Evolutionary conservation across 108 stramenopile species (phyloP).

Genomic region (Conticribra guillardii): DNA sequence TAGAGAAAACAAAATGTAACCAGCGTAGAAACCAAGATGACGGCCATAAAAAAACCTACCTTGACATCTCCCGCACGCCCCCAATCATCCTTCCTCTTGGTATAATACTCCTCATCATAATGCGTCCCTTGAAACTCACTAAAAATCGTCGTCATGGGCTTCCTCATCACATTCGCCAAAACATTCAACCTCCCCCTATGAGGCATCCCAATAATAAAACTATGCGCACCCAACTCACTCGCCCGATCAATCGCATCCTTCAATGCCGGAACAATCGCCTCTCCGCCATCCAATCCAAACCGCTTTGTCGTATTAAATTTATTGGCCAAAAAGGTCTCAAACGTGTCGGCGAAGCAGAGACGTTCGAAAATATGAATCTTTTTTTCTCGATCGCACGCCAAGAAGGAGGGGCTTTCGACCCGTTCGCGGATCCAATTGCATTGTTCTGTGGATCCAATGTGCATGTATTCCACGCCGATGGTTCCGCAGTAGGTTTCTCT

Average conservation of each 20-base stretch:
- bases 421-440: constrained; percentile 98
- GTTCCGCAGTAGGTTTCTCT: constrained; percentile 95
- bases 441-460: constrained; percentile 89
- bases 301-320: constrained; percentile 99
- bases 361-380: constrained; percentile 94
- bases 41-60: constrained; percentile 10
- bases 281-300: constrained; percentile 98
- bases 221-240: constrained; percentile 93
- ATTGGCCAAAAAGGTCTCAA: constrained; percentile 96
- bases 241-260: constrained; percentile 97
- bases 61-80: constrained; percentile 96
- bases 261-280: constrained; percentile 95
- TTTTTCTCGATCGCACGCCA: constrained; percentile 78
- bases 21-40: background rate
- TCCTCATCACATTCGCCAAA: constrained; percentile 98
- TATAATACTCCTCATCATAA: constrained; percentile 82
- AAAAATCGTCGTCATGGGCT: constrained; percentile 98
- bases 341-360: constrained; percentile 94
- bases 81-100: constrained; percentile 79
- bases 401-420: constrained; percentile 92
- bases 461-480: constrained; percentile 98
- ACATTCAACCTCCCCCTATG: constrained; percentile 98
- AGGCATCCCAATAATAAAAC: constrained; percentile 99
- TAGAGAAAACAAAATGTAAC: background rate
- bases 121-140: constrained; percentile 97